phyloP scores from a whole-genome alignment of 495 filamentous ascomycete species.

The Xylaria grammica region DNA sequence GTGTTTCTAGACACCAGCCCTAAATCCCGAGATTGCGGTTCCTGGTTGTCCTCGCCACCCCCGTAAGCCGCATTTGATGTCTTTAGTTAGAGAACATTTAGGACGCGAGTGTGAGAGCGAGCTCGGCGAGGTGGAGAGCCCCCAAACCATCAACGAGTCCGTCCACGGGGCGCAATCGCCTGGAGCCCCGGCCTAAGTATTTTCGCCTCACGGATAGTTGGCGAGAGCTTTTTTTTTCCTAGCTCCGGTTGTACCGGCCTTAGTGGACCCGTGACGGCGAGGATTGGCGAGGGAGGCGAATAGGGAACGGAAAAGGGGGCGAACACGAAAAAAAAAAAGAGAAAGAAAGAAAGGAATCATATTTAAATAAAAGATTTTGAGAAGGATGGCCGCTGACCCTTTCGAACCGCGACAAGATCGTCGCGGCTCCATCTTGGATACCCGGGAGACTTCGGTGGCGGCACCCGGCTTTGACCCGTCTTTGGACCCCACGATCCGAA shows the following conservation, averaged over 20 bases:
- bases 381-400: conserved; percentile 35
- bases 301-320: conserved; percentile 16
- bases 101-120: conserved; percentile 35
- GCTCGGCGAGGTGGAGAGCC: conserved; percentile 37
- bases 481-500: conserved; percentile 52
- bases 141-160: conserved; percentile 26
- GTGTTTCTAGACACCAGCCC: conserved; percentile 22
- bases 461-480: conserved; percentile 43
- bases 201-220: conserved; percentile 1
- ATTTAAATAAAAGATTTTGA: conserved; percentile 20
- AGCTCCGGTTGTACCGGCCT: conserved; percentile 12
- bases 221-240: conserved; percentile 3
- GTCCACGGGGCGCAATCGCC: conserved; percentile 20
- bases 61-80: conserved; percentile 36
- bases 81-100: conserved; percentile 28
- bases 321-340: conserved; percentile 12
- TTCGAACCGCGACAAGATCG: conserved; percentile 40
- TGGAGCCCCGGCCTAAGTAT: not conserved
- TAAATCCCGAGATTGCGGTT: conserved; percentile 14
- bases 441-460: conserved; percentile 36
- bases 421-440: conserved; percentile 37
- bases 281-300: conserved; percentile 18
- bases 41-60: conserved; percentile 29
- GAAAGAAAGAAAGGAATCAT: conserved; percentile 10
- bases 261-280: not conserved